These are phyloP conservation scores for Fistulinella prunicolor DNA, from an alignment of 768 basidiomycete species.

Conservation along the genomic window DNA sequence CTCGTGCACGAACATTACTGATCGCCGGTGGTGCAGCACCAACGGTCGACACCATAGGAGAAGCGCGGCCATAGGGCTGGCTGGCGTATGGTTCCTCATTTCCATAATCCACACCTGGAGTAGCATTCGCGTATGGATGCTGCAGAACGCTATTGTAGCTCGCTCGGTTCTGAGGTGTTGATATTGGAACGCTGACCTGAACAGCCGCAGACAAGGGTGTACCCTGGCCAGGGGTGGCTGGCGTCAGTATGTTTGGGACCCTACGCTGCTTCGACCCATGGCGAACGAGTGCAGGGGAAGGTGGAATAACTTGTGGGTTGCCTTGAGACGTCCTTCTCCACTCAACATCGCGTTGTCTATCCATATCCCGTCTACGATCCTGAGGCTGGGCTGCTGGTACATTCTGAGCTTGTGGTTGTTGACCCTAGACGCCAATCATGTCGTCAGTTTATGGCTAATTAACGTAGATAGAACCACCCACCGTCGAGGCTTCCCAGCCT, in stretches of 20 bases:
- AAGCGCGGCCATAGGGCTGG: slow-evolving; percentile 71
- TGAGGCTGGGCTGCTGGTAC: slow-evolving; percentile 44
- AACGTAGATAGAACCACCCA: slow-evolving; percentile 37
- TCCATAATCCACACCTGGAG: slow-evolving; percentile 58
- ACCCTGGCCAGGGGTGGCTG: slow-evolving; percentile 54
- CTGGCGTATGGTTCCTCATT: slow-evolving; percentile 59
- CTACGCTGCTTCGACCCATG: slow-evolving; percentile 72
- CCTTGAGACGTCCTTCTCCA: slow-evolving; percentile 61
- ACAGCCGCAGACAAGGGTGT: slow-evolving; percentile 75
- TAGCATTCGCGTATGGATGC: slow-evolving; percentile 71
- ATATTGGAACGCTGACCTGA: slow-evolving; percentile 69
- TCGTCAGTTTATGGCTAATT: slow-evolving; percentile 7
- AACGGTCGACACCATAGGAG: slow-evolving; percentile 75
- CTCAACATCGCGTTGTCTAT: slow-evolving; percentile 53
- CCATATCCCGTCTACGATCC: slow-evolving; percentile 59
- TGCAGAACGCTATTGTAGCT: slow-evolving; percentile 41
- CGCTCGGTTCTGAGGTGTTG: slow-evolving; percentile 48
- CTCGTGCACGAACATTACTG: slow-evolving; percentile 68
- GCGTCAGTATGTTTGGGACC: slow-evolving; percentile 56
- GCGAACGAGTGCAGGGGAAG: slow-evolving; percentile 77
- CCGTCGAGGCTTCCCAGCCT: slow-evolving; percentile 88
- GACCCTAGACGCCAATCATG: slow-evolving; percentile 39
- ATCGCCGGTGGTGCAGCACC: slow-evolving; percentile 69
- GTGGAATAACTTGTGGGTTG: slow-evolving; percentile 55
- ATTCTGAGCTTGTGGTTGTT: slow-evolving; percentile 67